A percentile compares a stretch with the other conserved stretches of the same genome.
Evolutionary conservation across 371 early-diverging fungal genomes (phyloP).

Genomic region (Conidiobolus incongruus): DNA sequence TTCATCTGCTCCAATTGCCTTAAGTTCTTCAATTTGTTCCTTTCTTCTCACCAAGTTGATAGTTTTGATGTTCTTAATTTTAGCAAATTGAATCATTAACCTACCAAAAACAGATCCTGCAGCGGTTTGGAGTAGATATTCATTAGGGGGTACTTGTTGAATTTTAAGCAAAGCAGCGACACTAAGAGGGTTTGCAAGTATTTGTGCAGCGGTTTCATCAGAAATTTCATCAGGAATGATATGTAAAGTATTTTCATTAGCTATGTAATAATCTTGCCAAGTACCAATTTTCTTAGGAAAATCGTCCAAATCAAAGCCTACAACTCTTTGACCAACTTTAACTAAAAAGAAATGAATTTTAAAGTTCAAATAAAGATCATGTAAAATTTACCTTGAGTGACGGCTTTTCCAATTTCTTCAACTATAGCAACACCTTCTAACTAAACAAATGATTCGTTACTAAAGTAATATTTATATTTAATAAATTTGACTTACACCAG

Average conservation of each 20-base stretch:
- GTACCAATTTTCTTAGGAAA: neutral
- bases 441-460: too few species aligned
- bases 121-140: slow-evolving; percentile 1
- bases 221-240: neutral
- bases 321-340: neutral
- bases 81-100: neutral
- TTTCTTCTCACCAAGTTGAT: neutral
- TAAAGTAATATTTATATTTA: too few species aligned
- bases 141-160: neutral
- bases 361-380: neutral
- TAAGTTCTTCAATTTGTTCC: slow-evolving; percentile 1
- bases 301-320: neutral
- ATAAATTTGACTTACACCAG: neutral
- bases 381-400: neutral
- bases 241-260: neutral
- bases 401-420: neutral
- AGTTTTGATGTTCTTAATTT: neutral
- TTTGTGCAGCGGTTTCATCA: slow-evolving; percentile 3
- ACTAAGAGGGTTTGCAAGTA: neutral
- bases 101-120: neutral
- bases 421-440: slow-evolving; percentile 1
- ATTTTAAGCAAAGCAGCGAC: neutral
- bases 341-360: neutral
- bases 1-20: neutral
- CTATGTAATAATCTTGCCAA: neutral